phyloP scores from a whole-genome alignment of 805 yeast genomes.

The Geotrichum ghanense region DNA sequence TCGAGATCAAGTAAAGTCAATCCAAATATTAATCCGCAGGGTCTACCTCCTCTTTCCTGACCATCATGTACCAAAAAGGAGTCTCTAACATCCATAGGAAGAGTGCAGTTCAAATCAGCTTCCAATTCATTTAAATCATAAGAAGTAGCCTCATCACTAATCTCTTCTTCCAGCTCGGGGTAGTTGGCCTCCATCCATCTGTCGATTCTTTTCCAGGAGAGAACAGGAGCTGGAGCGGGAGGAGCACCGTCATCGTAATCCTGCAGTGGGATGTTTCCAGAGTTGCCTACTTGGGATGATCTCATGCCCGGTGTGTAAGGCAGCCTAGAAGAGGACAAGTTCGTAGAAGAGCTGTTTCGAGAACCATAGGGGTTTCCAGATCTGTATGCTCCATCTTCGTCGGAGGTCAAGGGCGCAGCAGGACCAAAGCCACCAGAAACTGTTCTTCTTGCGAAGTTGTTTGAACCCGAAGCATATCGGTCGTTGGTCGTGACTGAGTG shows the following conservation, averaged over 20 bases:
- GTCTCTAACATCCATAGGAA: constrained; percentile 77
- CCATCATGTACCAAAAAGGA: constrained; percentile 83
- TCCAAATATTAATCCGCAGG: constrained; percentile 72
- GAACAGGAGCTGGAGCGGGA: constrained; percentile 43
- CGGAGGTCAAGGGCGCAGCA: neutral
- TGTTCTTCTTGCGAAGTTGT: constrained; percentile 1
- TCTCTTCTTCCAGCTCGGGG: constrained; percentile 70
- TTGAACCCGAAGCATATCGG: constrained; percentile 28
- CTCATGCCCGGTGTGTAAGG: constrained; percentile 27
- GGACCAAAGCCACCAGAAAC: constrained; percentile 3
- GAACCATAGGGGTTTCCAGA: constrained; percentile 9
- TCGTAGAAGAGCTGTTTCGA: constrained; percentile 6
- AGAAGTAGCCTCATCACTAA: constrained; percentile 68
- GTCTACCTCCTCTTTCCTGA: constrained; percentile 66
- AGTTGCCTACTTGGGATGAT: constrained; percentile 23
- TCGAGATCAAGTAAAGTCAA: constrained; percentile 71
- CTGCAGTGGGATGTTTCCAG: constrained; percentile 24
- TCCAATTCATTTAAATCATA: constrained; percentile 78
- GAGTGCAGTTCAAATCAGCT: constrained; percentile 53
- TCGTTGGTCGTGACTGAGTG: constrained; percentile 30
- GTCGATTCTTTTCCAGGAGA: constrained; percentile 84
- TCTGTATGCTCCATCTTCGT: constrained; percentile 3
- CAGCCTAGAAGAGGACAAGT: neutral
- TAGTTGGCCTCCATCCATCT: constrained; percentile 69
- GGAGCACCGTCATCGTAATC: constrained; percentile 47